Percentiles rank a stretch among this genome's conserved stretches.
Evolutionary conservation across 176 grass and related monocot genomes (phyloP).

Genomic region (Sorghum bicolor): Sorghum_bicolor_NCBIv3 NC_012870.2:66952501-66953000

Average conservation of each 20-base stretch:
- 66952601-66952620: background rate
- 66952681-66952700: background rate
- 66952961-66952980: background rate
- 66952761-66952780: background rate
- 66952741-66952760: constrained; percentile 9
- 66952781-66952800: background rate
- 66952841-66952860: background rate
- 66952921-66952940: constrained; percentile 17
- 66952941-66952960: background rate
- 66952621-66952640: background rate
- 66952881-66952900: background rate
- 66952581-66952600: background rate
- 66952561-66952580: background rate
- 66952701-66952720: background rate
- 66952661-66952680: background rate
- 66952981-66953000: background rate
- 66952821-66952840: background rate
- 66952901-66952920: constrained; percentile 4
- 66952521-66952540: background rate
- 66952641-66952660: background rate
- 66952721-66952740: background rate
- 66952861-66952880: background rate
- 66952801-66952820: background rate
- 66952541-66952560: background rate
- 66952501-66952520: background rate